A percentile compares a stretch with the other conserved stretches of the same genome.
Evolutionary conservation across 1,139 yeast genomes (phyloP).

Genomic region (Blastobotrys persicus): DNA sequence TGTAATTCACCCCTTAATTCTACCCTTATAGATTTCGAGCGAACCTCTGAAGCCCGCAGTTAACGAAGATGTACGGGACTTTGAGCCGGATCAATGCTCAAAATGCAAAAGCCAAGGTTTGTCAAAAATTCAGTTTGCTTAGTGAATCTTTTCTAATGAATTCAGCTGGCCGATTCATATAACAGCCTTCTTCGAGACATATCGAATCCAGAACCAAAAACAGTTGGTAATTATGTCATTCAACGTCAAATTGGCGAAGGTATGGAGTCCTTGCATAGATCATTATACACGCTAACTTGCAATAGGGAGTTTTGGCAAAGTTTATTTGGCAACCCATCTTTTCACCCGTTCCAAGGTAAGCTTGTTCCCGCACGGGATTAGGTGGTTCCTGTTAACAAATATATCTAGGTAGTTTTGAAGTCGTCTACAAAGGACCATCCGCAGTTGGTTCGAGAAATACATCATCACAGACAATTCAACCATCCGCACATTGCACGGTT

Average conservation of each 20-base stretch:
- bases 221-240: constrained; percentile 76
- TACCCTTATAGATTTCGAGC: neutral
- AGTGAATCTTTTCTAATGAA: neutral
- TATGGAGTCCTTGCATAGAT: constrained; percentile 7
- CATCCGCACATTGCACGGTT: constrained; percentile 83
- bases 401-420: constrained; percentile 63
- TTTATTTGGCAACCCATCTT: constrained; percentile 76
- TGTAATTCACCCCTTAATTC: constrained; percentile 2
- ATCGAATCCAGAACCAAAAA: constrained; percentile 50
- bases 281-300: neutral
- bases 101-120: constrained; percentile 36
- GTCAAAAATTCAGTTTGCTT: neutral
- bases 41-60: neutral
- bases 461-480: constrained; percentile 78
- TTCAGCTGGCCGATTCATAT: constrained; percentile 58
- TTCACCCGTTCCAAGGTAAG: constrained; percentile 65
- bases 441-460: constrained; percentile 87
- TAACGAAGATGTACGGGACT: constrained; percentile 32
- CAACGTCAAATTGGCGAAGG: constrained; percentile 75
- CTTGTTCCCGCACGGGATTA: neutral
- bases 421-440: constrained; percentile 83
- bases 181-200: constrained; percentile 58
- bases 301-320: constrained; percentile 78
- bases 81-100: constrained; percentile 30
- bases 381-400: neutral